Evolutionary conservation across 2,329 filamentous ascomycete genomes (phyloP).

Genomic region (Cladosporium halotolerans): DNA sequence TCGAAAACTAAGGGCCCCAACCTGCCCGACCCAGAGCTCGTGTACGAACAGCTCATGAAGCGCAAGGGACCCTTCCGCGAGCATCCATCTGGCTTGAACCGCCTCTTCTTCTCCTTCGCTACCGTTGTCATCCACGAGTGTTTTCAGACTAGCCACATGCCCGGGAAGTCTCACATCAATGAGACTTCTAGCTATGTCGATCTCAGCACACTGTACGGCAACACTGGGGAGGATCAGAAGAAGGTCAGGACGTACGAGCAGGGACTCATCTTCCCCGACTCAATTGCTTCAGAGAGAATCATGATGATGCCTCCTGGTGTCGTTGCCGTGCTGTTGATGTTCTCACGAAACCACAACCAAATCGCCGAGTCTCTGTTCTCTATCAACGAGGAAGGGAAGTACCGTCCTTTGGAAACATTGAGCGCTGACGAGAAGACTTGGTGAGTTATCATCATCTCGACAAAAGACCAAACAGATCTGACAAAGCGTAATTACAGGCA

Average conservation of each 20-base stretch:
- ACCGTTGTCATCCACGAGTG: conserved; percentile 45
- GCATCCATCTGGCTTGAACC: conserved; percentile 41
- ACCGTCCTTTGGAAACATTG: conserved; percentile 36
- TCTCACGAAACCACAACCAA: conserved; percentile 42
- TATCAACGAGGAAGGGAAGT: conserved; percentile 41
- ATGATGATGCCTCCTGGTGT: conserved; percentile 46
- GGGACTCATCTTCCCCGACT: conserved; percentile 39
- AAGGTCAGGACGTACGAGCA: conserved; percentile 40
- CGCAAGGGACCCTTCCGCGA: conserved; percentile 34
- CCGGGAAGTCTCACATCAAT: conserved; percentile 29
- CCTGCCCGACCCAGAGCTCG: conserved; percentile 43
- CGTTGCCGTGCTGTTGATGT: conserved; percentile 37
- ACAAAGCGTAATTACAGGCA: conserved; percentile 28
- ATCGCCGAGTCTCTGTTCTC: conserved; percentile 36
- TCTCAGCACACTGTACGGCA: conserved; percentile 42
- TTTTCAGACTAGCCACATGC: conserved; percentile 37
- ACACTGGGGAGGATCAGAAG: conserved; percentile 38
- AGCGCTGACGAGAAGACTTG: conserved; percentile 26
- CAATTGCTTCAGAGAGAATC: conserved; percentile 40
- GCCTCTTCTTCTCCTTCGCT: conserved; percentile 44
- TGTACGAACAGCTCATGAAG: conserved; percentile 42
- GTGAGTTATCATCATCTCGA: conserved; percentile 23
- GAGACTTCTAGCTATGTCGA: conserved; percentile 45
- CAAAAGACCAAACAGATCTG: conserved; percentile 11
- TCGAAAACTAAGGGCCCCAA: conserved; percentile 45